Evolutionary conservation across 192 early-diverging fungal genomes (phyloP), one percentile per base, ranked within the genome.

Genomic region (Linnemannia exigua): DNA sequence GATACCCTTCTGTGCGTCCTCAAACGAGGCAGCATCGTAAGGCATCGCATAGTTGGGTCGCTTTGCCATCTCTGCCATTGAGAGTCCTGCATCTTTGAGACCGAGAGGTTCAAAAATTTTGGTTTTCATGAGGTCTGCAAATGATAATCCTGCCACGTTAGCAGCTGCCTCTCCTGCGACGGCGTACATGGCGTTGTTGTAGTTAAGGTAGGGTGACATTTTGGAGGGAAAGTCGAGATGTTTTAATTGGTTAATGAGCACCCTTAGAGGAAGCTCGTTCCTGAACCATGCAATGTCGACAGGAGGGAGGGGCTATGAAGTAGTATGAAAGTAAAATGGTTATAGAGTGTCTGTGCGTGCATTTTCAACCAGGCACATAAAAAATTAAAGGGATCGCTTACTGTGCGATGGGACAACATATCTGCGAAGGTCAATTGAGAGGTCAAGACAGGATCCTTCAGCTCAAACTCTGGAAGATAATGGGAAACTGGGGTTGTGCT

Each of bases 381-480:
- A 44, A 44, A 44, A 9, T 44, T n/a, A n/a, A n/a, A n/a, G n/a
- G n/a, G n/a, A 44, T 44, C 9, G 3, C 77, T 72, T 72, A 79
- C 77, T 20, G 77, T 79, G 25, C 77, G 77, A 16, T 79, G 77
- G 19, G 77, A 70, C 0, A 79, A 50, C 2, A 79, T 37, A 15
- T 79, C 77, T 25, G 51, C 68, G 15, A 79, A 37, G 1, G 77
- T 72, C 54, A 72, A 79, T 22, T 79, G 77, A 33, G 68, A 61
- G 2, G 77, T 79, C 15, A 79, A 52, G 25, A 66, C 35, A 16
- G 77, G 69, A 38, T 79, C 77, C 25, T 79, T 71, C 37, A 79
- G 69, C 41, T 79, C 22, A 22, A 79, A 79, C 52, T 79, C 77
- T 6, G 70, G 77, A 5, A 79, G 77, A 28, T 79, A 79, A 1